Evolutionary conservation across 108 stramenopile species (phyloP).

Genomic region (Nitzschia palea): DNA sequence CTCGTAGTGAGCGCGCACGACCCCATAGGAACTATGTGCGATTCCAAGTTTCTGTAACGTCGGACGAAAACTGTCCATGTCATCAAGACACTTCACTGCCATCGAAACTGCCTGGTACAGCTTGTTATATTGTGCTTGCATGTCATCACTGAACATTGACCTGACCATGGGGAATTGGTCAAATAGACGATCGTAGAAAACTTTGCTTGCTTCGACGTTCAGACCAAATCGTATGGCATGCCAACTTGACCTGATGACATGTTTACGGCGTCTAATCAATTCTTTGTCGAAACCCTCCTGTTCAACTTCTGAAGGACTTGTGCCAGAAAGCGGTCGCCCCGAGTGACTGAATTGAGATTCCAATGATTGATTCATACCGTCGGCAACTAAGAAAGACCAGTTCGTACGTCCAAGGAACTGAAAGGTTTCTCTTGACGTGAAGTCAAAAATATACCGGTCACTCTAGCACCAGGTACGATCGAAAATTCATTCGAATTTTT

Average conservation of each 20-base stretch:
- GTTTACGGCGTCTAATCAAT: not conserved
- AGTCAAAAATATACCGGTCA: too few species aligned
- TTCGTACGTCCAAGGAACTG: too few species aligned
- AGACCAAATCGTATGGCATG: not conserved
- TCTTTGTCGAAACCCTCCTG: too few species aligned
- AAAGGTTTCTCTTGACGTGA: too few species aligned
- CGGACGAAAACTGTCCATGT: constrained; percentile 3
- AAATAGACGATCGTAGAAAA: constrained; percentile 6
- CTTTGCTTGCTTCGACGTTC: constrained; percentile 1
- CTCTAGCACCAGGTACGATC: too few species aligned
- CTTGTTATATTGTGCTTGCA: constrained; percentile 6
- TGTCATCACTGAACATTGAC: constrained; percentile 4
- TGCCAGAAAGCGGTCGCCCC: too few species aligned
- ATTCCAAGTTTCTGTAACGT: constrained; percentile 4
- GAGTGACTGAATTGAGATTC: too few species aligned
- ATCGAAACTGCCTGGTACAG: not conserved
- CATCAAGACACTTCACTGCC: constrained; percentile 1
- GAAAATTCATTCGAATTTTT: too few species aligned
- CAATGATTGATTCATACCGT: too few species aligned
- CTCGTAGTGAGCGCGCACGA: constrained; percentile 7
- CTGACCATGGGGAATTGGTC: constrained; percentile 4
- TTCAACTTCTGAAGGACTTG: too few species aligned
- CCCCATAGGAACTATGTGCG: constrained; percentile 4
- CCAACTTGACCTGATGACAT: not conserved
- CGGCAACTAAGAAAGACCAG: too few species aligned